A percentile compares a stretch with the other conserved stretches of the same genome.
phyloP scores from a whole-genome alignment of 1,284 basidiomycete genomes.

The Trametes pubescens region DNA sequence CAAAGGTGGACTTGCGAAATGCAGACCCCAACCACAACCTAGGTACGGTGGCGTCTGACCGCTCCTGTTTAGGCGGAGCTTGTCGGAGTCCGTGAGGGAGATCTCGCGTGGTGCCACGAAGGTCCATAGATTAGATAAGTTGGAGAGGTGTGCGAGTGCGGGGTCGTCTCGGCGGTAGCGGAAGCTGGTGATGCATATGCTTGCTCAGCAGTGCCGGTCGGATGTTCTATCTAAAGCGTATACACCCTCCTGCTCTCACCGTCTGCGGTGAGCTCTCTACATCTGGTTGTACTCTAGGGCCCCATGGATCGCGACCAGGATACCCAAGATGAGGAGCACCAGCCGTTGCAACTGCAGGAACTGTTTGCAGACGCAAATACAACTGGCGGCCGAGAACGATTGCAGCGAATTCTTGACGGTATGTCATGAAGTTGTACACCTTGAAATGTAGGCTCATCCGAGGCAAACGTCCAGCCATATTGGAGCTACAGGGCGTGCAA shows the following conservation, averaged over 20 bases:
- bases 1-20: slow-evolving; percentile 11
- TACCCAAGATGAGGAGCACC: background rate
- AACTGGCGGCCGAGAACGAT: slow-evolving; percentile 11
- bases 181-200: slow-evolving; percentile 7
- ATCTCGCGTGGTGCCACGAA: slow-evolving; percentile 5
- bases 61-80: slow-evolving; percentile 7
- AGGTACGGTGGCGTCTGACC: slow-evolving; percentile 12
- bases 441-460: background rate
- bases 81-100: background rate
- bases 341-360: slow-evolving; percentile 14
- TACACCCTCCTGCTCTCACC: slow-evolving; percentile 18
- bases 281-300: background rate
- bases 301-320: slow-evolving; percentile 29
- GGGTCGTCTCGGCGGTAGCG: slow-evolving; percentile 7
- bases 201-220: slow-evolving; percentile 25
- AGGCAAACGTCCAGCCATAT: slow-evolving; percentile 17
- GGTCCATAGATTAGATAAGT: slow-evolving; percentile 27
- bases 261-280: slow-evolving; percentile 5
- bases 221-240: background rate
- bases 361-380: slow-evolving; percentile 21
- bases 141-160: slow-evolving; percentile 10
- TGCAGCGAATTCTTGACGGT: slow-evolving; percentile 31
- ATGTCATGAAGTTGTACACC: background rate
- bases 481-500: slow-evolving; percentile 19
- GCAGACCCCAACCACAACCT: slow-evolving; percentile 4